These are phyloP conservation scores for Candida qinlingensis DNA, from an alignment of 805 yeast genomes.

Conservation along the genomic window DNA sequence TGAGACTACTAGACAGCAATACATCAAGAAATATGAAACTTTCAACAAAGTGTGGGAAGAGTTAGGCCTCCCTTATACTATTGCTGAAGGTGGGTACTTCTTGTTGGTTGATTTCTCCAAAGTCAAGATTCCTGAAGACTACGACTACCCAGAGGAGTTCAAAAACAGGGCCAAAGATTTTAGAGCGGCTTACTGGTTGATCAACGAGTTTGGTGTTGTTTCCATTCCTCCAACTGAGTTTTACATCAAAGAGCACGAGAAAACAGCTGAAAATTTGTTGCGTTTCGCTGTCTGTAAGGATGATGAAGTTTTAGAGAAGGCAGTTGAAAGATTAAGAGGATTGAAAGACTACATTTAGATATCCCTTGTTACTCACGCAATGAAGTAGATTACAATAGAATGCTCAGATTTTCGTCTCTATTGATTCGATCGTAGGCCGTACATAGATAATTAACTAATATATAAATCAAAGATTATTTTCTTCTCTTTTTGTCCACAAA, in stretches of 20 bases:
- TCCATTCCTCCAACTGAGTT: slow-evolving; percentile 98
- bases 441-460: slow-evolving; percentile 6
- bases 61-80: slow-evolving; percentile 81
- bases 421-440: too few species aligned
- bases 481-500: slow-evolving; percentile 18
- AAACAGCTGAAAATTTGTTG: slow-evolving; percentile 74
- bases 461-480: neutral
- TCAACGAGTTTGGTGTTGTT: slow-evolving; percentile 88
- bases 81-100: slow-evolving; percentile 92
- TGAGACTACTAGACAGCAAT: slow-evolving; percentile 60
- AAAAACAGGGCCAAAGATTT: slow-evolving; percentile 74
- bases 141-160: slow-evolving; percentile 67
- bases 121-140: slow-evolving; percentile 71
- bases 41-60: slow-evolving; percentile 80
- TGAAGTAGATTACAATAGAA: too few species aligned
- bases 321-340: slow-evolving; percentile 67
- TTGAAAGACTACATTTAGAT: slow-evolving; percentile 54
- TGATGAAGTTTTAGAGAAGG: slow-evolving; percentile 72
- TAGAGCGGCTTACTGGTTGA: slow-evolving; percentile 86
- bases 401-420: too few species aligned
- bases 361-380: too few species aligned
- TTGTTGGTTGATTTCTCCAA: slow-evolving; percentile 82
- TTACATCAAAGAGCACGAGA: slow-evolving; percentile 62
- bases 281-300: slow-evolving; percentile 97
- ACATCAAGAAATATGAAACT: slow-evolving; percentile 65